Base-by-base conservation (phyloP, 2,329 filamentous ascomycete genomes). In the Elsinoe australis region DNA sequence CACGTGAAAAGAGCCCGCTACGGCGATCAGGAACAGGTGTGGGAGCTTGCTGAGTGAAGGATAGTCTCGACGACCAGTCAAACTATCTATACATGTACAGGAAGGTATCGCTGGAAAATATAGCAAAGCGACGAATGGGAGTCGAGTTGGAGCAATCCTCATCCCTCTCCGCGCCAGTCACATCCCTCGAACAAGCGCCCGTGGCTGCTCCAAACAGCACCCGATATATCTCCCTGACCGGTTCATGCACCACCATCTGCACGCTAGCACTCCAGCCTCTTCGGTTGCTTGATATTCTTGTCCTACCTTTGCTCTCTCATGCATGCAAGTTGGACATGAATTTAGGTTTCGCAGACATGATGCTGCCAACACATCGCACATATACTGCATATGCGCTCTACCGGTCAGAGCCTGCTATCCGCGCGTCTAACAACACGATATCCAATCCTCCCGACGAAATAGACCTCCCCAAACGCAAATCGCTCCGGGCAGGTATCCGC, bases 361-460 rank as follows among this genome's bases (percentile, higher is more conserved):
- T n/a, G n/a, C 17, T 44, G 39, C 39, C 39, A 44, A 44, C 39
- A 44, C 39, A 44, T 32, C 26, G 15, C 32, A 44, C 39, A 44
- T 44, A 41, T 41, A 41, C n/a, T 14, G 24, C 24, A 5, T 44
- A 32, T 44, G 39, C 39, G 39, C 39, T 44, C 21, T 5, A 32
- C 39, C 39, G 14, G 24, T 31, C 22, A 8, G 14, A 32, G 39
- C 9, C n/a, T 39, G 35, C 18, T 39, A 9, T 19, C 39, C 39
- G 26, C 39, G 39, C 39, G 39, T 44, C 39, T 32, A 44, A 31
- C 7, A 5, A 10, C 9, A 18, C 17, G 35, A 14, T 24, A 31
- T 29, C 14, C 15, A 19, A 15, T 44, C 24, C 39, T 31, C 39
- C 36, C 10, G 21, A 15, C 4, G 17, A 36, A 21, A 8, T 14